Evolutionary conservation across 257 asterid genomes (phyloP).

Genomic region (Pogostemon cablin): DNA sequence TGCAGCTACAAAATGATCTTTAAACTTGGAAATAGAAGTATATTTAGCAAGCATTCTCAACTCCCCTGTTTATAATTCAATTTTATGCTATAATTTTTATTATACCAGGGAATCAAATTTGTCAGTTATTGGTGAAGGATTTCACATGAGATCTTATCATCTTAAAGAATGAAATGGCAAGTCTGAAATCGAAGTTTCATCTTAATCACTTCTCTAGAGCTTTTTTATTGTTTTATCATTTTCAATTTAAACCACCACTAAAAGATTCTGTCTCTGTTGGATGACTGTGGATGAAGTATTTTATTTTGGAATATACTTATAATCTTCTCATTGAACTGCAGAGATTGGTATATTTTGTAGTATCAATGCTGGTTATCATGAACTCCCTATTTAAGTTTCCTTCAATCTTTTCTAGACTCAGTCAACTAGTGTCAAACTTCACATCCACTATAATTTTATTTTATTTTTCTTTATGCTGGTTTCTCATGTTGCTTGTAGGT

Average conservation of each 20-base stretch:
- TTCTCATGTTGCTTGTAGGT: slow-evolving; percentile 56
- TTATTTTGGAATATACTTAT: slow-evolving; percentile 1
- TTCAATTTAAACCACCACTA: not conserved
- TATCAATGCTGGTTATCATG: not conserved
- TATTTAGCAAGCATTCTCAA: not conserved
- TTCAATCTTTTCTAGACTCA: not conserved
- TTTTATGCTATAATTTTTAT: not conserved
- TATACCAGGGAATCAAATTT: not conserved
- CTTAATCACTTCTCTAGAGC: not conserved
- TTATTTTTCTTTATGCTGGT: slow-evolving; percentile 23
- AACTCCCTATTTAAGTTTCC: not conserved
- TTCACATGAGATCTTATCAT: not conserved
- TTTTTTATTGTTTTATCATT: slow-evolving; percentile 15
- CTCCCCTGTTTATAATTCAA: not conserved
- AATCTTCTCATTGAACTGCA: not conserved
- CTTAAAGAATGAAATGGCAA: slow-evolving; percentile 8
- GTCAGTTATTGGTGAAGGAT: not conserved
- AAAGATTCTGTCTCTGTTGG: not conserved
- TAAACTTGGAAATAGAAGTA: too few species aligned
- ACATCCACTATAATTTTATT: not conserved
- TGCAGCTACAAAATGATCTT: not conserved
- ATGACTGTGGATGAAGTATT: slow-evolving; percentile 18
- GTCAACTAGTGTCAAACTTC: not conserved
- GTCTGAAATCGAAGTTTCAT: not conserved
- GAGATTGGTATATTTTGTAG: not conserved